Conservation (phyloP, 805 yeast species). For the Pichia paraexigua region DNA sequence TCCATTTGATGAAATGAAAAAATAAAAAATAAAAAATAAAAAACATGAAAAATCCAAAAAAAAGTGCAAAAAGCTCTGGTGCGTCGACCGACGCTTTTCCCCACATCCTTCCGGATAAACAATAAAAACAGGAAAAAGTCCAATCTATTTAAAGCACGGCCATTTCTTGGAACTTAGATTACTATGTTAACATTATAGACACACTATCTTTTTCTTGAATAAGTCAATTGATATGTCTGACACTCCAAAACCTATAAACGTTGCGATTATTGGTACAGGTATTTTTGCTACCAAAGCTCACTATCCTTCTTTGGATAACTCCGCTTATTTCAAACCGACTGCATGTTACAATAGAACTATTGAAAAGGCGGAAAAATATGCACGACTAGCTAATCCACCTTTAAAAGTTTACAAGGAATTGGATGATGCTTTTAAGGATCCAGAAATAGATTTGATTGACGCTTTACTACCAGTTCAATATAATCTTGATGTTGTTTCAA, state of each 20-base stretch:
- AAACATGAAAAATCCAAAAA: too few relatives aligned
- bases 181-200: too few relatives aligned
- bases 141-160: too few relatives aligned
- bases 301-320: conserved; percentile 59
- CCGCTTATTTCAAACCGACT: conserved; percentile 44
- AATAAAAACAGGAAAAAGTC: too few relatives aligned
- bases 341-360: conserved; percentile 81
- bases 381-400: conserved; percentile 42
- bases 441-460: conserved; percentile 69
- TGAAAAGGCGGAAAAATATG: conserved; percentile 76
- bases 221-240: neutral
- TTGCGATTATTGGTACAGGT: conserved; percentile 74
- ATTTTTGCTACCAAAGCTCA: conserved; percentile 84
- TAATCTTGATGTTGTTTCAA: conserved; percentile 60
- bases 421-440: conserved; percentile 59
- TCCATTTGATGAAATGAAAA: neutral
- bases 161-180: too few relatives aligned
- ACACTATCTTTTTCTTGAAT: neutral
- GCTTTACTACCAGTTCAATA: conserved; percentile 84
- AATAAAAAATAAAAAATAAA: neutral
- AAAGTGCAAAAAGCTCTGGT: too few relatives aligned
- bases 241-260: conserved; percentile 29
- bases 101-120: too few relatives aligned
- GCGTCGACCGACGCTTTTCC: neutral
- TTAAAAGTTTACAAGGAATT: conserved; percentile 49